These are phyloP conservation scores for Massariosphaeria phaeospora DNA, from an alignment of 495 filamentous ascomycete species.

Conservation along the genomic window DNA sequence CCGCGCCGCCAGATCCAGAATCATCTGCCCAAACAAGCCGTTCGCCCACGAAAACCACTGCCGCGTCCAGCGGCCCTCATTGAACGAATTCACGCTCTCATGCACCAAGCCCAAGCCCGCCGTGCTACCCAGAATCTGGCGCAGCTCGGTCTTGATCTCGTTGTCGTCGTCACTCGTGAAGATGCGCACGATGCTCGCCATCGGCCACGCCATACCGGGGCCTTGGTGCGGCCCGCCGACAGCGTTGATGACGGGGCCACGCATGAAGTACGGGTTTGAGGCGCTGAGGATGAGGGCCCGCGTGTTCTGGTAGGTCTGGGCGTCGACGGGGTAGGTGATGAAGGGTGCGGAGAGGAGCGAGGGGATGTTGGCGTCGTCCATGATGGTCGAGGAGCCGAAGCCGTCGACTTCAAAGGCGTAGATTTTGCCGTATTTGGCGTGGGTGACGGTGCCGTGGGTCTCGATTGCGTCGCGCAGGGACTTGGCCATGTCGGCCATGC, in stretches of 20 bases:
- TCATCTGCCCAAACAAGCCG: constrained; percentile 62
- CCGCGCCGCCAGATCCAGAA: constrained; percentile 51
- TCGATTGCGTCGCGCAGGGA: constrained; percentile 50
- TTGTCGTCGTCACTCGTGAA: constrained; percentile 51
- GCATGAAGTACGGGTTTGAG: constrained; percentile 55
- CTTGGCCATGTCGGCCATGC: constrained; percentile 50
- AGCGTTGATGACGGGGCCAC: constrained; percentile 49
- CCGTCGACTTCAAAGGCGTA: constrained; percentile 62
- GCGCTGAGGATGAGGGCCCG: constrained; percentile 47
- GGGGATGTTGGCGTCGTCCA: constrained; percentile 63
- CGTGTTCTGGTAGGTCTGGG: constrained; percentile 51
- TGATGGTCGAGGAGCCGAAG: constrained; percentile 49
- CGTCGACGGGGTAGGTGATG: constrained; percentile 45
- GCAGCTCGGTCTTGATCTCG: constrained; percentile 48
- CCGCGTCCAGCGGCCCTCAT: constrained; percentile 52
- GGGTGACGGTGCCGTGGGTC: constrained; percentile 47
- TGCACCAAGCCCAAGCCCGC: constrained; percentile 57
- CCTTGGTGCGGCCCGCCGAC: constrained; percentile 55
- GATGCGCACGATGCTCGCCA: constrained; percentile 54
- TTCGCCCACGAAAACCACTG: constrained; percentile 72
- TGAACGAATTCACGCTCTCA: constrained; percentile 54
- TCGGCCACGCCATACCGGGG: constrained; percentile 56
- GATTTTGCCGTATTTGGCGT: constrained; percentile 45
- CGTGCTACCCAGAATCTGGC: constrained; percentile 49
- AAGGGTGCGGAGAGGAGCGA: constrained; percentile 52